Base-by-base conservation (phyloP, 331 rosid genomes). In the Malus hybrid region DNA sequence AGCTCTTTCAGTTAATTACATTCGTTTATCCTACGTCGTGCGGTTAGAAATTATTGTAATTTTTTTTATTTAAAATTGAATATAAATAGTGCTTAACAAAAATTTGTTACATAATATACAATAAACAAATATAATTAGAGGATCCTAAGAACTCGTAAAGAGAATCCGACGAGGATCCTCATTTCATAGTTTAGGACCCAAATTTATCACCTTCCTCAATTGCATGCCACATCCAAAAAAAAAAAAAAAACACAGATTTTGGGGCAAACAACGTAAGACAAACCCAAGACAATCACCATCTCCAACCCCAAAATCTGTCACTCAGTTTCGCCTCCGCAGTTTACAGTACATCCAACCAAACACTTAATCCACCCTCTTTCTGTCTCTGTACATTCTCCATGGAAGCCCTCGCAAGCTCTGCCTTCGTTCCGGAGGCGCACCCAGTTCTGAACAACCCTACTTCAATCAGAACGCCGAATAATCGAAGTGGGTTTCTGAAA, bases 351-450 rank as follows among this genome's bases (percentile, higher is more conserved):
- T 4, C 33, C n/a, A 61, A 28, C 34, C 66, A 27, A 27, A 24
- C 66, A 28, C n/a, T 62, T 12, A 28, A 62, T 62, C 15, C 34
- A 14, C 32, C n/a, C 48, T 29, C 33, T 64, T 20, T 18, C 15
- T 69, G n/a, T 15, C 44, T 4, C 9, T 31, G 4, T 68, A 4
- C 18, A 13, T 48, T 27, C 44, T 66, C 85, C 80, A 89, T 89
- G 94, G 94, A 89, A 80, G 83, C 91, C 70, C 87, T 89, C 66
- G 84, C 91, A 1, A 82, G 86, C 65, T 80, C 86, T 59, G 82
- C 76, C 42, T 78, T 70, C 39, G 11, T 85, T 42, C 80, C 87
- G n/a, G 91, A 83, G 64, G 67, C 68, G 12, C 63, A 27, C 66
- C 76, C 76, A 5, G 61, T 22, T 67, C 65, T 68, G 31, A 65